Percentiles rank a stretch among this genome's conserved stretches.
Evolutionary conservation across 2,329 filamentous ascomycete species (phyloP).

Genomic region (Pestalotiopsis sp.): DNA sequence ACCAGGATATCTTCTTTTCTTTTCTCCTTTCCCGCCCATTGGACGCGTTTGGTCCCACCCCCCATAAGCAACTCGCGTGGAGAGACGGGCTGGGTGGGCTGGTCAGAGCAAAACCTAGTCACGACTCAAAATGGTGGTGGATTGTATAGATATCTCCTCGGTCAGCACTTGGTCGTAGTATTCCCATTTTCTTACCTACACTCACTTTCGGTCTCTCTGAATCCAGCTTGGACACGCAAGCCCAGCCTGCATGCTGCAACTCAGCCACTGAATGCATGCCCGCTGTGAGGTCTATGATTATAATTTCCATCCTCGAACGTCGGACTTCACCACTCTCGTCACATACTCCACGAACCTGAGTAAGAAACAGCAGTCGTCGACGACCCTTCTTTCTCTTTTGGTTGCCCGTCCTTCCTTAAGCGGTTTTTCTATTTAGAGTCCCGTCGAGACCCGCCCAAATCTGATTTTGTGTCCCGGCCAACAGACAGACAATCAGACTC

Average conservation of each 20-base stretch:
- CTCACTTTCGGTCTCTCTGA: background rate
- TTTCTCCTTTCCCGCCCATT: background rate
- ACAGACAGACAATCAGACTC: background rate
- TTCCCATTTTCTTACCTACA: background rate
- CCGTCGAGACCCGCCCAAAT: conserved; percentile 21
- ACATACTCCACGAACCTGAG: background rate
- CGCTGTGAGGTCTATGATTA: background rate
- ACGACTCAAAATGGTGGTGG: background rate
- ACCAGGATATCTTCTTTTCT: background rate
- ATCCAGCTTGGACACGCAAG: background rate
- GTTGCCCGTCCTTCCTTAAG: conserved; percentile 34
- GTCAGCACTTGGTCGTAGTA: background rate
- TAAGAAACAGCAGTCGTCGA: conserved; percentile 12
- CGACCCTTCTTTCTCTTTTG: conserved; percentile 13
- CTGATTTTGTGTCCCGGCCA: conserved; percentile 19
- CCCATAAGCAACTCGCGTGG: background rate
- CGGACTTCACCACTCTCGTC: background rate
- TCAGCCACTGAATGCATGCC: background rate
- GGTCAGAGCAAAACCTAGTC: background rate
- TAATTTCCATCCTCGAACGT: background rate
- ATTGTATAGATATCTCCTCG: background rate
- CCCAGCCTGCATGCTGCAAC: background rate
- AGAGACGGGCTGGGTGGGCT: background rate
- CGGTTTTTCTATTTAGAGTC: conserved; percentile 19
- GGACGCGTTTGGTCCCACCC: background rate